phyloP scores from a whole-genome alignment of 805 yeast genomes.

The Pichia cabralensis region DNA sequence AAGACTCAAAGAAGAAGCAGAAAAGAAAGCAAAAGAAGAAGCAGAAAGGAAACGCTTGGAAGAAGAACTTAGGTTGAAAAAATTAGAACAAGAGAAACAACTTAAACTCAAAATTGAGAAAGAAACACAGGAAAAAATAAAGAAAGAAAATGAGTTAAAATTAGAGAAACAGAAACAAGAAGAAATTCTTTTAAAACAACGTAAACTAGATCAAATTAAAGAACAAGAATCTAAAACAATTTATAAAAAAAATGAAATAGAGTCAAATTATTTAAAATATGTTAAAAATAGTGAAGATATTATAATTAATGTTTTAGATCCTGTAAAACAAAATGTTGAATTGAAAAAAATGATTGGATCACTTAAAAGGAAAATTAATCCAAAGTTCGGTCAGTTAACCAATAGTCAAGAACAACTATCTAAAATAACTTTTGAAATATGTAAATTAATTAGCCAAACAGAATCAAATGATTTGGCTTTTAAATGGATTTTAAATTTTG shows the following conservation, averaged over 20 bases:
- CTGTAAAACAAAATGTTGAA: slow-evolving; percentile 31
- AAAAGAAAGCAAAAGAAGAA: slow-evolving; percentile 14
- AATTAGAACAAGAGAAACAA: slow-evolving; percentile 7
- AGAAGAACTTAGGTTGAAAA: slow-evolving; percentile 11
- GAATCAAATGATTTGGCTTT: slow-evolving; percentile 41
- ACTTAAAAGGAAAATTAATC: slow-evolving; percentile 70
- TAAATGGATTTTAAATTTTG: slow-evolving; percentile 68
- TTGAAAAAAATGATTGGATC: slow-evolving; percentile 45
- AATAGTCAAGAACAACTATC: slow-evolving; percentile 53
- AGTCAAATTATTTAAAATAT: slow-evolving; percentile 35
- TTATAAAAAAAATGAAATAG: slow-evolving; percentile 30
- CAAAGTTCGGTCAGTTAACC: slow-evolving; percentile 87
- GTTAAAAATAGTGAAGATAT: slow-evolving; percentile 46
- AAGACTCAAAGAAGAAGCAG: slow-evolving; percentile 14
- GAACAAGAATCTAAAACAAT: slow-evolving; percentile 9
- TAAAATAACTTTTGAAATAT: slow-evolving; percentile 41
- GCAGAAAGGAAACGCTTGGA: slow-evolving; percentile 10
- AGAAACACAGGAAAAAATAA: slow-evolving; percentile 15
- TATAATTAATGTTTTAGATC: slow-evolving; percentile 47
- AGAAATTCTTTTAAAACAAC: slow-evolving; percentile 17
- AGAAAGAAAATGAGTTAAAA: slow-evolving; percentile 12
- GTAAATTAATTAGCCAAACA: slow-evolving; percentile 38
- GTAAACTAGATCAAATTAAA: slow-evolving; percentile 16
- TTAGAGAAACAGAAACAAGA: slow-evolving; percentile 17
- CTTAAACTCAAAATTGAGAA: slow-evolving; percentile 2